These are phyloP conservation scores for Sedum album DNA, from an alignment of 164 flowering plant species.

Conservation along the genomic window DNA sequence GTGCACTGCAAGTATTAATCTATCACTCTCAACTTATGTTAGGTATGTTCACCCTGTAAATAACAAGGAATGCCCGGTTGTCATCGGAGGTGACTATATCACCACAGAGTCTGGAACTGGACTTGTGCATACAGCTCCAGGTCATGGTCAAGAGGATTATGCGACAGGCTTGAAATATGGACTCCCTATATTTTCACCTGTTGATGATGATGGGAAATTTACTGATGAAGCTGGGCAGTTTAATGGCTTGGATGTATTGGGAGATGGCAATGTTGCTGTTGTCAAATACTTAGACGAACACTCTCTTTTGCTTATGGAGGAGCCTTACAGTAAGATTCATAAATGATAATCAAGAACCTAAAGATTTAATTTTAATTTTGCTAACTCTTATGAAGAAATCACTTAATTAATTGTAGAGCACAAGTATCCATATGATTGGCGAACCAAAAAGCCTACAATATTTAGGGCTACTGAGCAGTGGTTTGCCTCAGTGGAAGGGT, in stretches of 20 bases:
- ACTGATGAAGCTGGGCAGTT: conserved; percentile 91
- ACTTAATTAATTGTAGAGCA: conserved; percentile 43
- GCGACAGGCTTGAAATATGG: conserved; percentile 82
- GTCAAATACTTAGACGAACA: conserved; percentile 64
- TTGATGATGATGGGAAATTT: conserved; percentile 86
- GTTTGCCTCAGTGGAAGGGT: conserved; percentile 99
- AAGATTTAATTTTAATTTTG: not conserved
- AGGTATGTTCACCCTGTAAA: conserved; percentile 82
- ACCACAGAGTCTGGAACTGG: conserved; percentile 99
- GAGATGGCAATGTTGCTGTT: conserved; percentile 81
- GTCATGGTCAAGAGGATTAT: conserved; percentile 97
- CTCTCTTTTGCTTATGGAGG: conserved; percentile 62
- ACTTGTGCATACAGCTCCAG: conserved; percentile 97
- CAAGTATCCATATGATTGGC: conserved; percentile 99
- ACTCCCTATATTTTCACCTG: conserved; percentile 77
- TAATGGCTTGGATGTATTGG: conserved; percentile 83
- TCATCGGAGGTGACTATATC: conserved; percentile 88
- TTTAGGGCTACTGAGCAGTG: conserved; percentile 99
- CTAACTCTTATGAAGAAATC: not conserved
- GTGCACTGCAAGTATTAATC: not conserved
- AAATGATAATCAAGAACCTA: not conserved
- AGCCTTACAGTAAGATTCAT: conserved; percentile 66
- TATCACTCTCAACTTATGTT: conserved; percentile 11
- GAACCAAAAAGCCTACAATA: conserved; percentile 97
- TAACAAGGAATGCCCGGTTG: conserved; percentile 73